phyloP scores from a whole-genome alignment of 2,329 filamentous ascomycete genomes.

The Colletotrichum karsti region DNA sequence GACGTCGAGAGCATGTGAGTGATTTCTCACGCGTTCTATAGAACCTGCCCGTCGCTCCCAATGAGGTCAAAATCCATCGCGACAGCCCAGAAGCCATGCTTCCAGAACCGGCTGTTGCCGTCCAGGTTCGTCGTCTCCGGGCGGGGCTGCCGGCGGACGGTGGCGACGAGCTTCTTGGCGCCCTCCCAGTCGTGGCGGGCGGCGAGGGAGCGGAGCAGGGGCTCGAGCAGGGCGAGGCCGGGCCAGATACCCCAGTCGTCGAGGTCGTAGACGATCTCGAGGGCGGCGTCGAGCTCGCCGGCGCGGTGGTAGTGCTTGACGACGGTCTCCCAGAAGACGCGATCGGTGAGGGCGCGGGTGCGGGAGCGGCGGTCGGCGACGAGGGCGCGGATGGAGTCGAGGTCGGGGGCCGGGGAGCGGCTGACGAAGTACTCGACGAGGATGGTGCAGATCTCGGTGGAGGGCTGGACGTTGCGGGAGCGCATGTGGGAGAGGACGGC shows the following conservation, averaged over 20 bases:
- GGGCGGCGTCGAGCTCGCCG: slow-evolving; percentile 24
- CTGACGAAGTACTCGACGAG: slow-evolving; percentile 74
- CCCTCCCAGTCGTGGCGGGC: slow-evolving; percentile 31
- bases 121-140: slow-evolving; percentile 7
- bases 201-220: slow-evolving; percentile 26
- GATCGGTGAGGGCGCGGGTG: slow-evolving; percentile 30
- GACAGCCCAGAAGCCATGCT: slow-evolving; percentile 59
- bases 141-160: slow-evolving; percentile 26
- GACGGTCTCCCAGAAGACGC: slow-evolving; percentile 34
- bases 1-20: too few species aligned
- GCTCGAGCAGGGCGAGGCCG: slow-evolving; percentile 23
- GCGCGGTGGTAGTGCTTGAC: slow-evolving; percentile 24
- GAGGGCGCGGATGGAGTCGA: slow-evolving; percentile 66
- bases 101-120: slow-evolving; percentile 48
- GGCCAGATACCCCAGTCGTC: slow-evolving; percentile 38
- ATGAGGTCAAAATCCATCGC: slow-evolving; percentile 49
- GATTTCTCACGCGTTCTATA: background rate
- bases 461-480: slow-evolving; percentile 58
- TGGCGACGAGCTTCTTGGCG: slow-evolving; percentile 44
- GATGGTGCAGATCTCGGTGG: slow-evolving; percentile 77
- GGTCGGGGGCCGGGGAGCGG: slow-evolving; percentile 63
- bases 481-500: slow-evolving; percentile 72
- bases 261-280: slow-evolving; percentile 55
- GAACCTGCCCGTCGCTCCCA: slow-evolving; percentile 33
- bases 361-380: slow-evolving; percentile 57